Percentiles rank a stretch among this genome's conserved stretches.
phyloP scores from a whole-genome alignment of 208 protist species.

The Wallacemonas rigidus region DNA sequence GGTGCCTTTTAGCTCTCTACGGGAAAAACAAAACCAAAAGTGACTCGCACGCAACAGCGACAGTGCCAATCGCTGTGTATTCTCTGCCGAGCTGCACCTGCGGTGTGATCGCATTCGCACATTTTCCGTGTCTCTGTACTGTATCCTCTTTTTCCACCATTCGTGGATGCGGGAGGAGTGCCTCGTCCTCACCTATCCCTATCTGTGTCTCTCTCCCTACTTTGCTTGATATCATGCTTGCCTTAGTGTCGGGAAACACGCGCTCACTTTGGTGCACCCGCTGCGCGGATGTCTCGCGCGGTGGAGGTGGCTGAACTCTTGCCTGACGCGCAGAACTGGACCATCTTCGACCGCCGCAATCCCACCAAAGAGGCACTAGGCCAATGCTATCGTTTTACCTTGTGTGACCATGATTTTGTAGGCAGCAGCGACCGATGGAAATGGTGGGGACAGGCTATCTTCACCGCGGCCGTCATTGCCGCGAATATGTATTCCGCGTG shows the following conservation, averaged over 20 bases:
- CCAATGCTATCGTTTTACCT: slow-evolving; percentile 17
- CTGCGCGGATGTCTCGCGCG: background rate
- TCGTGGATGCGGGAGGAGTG: no score
- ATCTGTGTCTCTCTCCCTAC: background rate
- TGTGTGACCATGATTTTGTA: slow-evolving; percentile 38
- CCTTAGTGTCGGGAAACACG: background rate
- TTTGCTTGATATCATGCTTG: background rate
- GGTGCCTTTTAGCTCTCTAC: no score
- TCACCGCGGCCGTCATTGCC: slow-evolving; percentile 51
- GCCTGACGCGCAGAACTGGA: background rate
- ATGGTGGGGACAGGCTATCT: slow-evolving; percentile 33
- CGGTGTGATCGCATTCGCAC: no score
- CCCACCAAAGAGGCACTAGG: slow-evolving; percentile 42
- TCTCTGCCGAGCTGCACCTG: no score
- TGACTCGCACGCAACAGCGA: no score
- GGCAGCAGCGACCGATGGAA: slow-evolving; percentile 41
- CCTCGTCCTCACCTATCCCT: background rate
- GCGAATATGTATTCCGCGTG: slow-evolving; percentile 60
- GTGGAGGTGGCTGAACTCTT: background rate
- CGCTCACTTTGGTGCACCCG: no score
- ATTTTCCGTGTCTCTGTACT: no score
- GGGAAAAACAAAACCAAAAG: no score
- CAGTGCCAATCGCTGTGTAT: no score
- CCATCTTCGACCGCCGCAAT: slow-evolving; percentile 38
- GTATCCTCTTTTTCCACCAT: no score